A percentile compares a stretch with the other conserved stretches of the same genome.
Evolutionary conservation across 2,329 filamentous ascomycete genomes (phyloP).

Genomic region (Verticillium alfalfae): DNA sequence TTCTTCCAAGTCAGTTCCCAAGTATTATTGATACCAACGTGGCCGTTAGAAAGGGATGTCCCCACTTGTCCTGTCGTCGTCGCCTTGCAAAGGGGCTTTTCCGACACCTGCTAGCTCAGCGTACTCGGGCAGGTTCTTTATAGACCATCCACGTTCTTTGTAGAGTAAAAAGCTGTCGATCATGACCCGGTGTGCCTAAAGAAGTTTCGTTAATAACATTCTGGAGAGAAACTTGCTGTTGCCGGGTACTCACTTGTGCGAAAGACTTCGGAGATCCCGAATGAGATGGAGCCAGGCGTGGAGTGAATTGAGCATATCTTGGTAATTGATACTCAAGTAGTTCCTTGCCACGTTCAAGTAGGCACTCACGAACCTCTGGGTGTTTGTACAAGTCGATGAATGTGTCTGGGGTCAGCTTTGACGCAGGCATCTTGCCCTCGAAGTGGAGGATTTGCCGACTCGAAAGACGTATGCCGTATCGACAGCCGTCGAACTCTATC

Average conservation of each 20-base stretch:
- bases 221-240: neutral
- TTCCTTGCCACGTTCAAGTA: neutral
- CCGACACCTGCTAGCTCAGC: neutral
- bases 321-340: neutral
- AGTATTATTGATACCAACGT: too few relatives aligned
- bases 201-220: too few relatives aligned
- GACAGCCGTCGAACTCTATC: neutral
- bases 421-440: neutral
- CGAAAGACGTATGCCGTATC: neutral
- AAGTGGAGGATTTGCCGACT: neutral
- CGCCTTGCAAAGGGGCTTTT: too few relatives aligned
- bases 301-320: neutral
- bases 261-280: too few relatives aligned
- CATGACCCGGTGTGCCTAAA: neutral
- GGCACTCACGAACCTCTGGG: neutral
- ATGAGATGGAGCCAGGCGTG: too few relatives aligned
- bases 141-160: neutral
- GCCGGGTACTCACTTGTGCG: neutral
- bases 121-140: neutral
- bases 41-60: too few relatives aligned
- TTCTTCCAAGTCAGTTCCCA: neutral
- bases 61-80: neutral
- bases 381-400: neutral
- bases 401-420: neutral
- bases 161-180: neutral